Base-by-base conservation (phyloP, 106 monocot species). In the Dendrobium catenatum region DNA sequence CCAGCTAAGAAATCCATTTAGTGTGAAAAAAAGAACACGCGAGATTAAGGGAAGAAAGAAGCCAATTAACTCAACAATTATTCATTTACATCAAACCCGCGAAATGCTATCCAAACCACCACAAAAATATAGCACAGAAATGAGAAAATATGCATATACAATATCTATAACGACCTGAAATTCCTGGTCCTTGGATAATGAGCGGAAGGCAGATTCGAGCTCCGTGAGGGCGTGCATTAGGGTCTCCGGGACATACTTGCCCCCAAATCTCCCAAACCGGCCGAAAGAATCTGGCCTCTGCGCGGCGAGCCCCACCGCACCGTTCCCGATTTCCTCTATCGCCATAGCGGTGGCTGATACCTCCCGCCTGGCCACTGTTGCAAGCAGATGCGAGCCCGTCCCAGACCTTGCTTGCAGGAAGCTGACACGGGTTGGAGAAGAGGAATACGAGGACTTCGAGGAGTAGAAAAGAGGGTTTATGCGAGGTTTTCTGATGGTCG, bases 191-290 rank as follows among this genome's bases (percentile, higher is more conserved):
- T 73, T 72, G 33, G 88, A 79, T 77, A 90, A 80, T 9, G 58
- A 29, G 33, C 24, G 72, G 67, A 93, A 90, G 27, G 93, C 93
- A 40, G 42, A 59, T 81, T 93, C 93, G 41, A 93, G 90, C 85
- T 93, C 90, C 6, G 88, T 59, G 3, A 92, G 80, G 1, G 92
- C 95, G 16, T 93, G 82, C 95, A 96, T 93, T 29, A 96, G 89
- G 29, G 95, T 96, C 79, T 96, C 95, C 15, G 95, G 95, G 29
- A 96, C 95, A 42, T 96, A 96, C 88, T 93, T 96, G 68, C 95
- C 95, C 43, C 95, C 95, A 67, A 93, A 96, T 79, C 74, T 88
- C 59, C 90, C 93, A 73, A 93, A 93, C 78, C 93, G 37, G 18
- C 95, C 91, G 72, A 89, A 91, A 31, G 89, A 79, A 66, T 96